phyloP scores from a whole-genome alignment of 202 grass and related monocot species.

The Setaria italica region DNA sequence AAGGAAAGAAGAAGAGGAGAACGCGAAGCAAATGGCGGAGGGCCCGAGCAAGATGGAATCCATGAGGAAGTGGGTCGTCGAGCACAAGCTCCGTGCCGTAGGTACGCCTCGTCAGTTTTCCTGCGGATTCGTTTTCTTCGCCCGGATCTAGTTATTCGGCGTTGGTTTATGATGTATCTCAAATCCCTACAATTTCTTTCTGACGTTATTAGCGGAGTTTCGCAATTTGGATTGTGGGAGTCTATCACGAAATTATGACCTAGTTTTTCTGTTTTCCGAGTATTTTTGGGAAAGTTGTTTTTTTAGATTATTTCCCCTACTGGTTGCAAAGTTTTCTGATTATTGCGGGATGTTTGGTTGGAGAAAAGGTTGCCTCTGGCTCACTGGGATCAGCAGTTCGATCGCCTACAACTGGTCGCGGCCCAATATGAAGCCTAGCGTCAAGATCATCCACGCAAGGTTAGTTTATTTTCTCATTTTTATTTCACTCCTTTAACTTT shows the following conservation, averaged over 20 bases:
- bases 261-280: neutral
- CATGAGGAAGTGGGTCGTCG: constrained; percentile 87
- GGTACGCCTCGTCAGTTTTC: constrained; percentile 46
- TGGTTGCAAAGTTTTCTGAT: constrained; percentile 34
- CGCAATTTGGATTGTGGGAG: neutral
- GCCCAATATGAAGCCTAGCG: constrained; percentile 92
- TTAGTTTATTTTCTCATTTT: constrained; percentile 46
- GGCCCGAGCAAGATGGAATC: constrained; percentile 74
- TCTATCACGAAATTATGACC: neutral
- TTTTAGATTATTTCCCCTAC: neutral
- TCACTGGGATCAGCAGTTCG: constrained; percentile 79
- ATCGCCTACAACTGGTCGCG: constrained; percentile 97
- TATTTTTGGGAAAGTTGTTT: neutral
- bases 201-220: neutral
- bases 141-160: constrained; percentile 33
- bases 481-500: neutral
- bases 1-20: constrained; percentile 18
- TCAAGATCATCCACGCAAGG: constrained; percentile 99
- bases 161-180: constrained; percentile 3
- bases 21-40: constrained; percentile 79
- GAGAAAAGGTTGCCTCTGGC: constrained; percentile 80
- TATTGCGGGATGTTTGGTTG: neutral
- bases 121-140: constrained; percentile 19
- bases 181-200: neutral
- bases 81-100: constrained; percentile 97